Percentiles rank a stretch among this genome's conserved stretches.
Evolutionary conservation across 495 filamentous ascomycete genomes (phyloP).

Genomic region (Lasiosphaeria hispida): DNA sequence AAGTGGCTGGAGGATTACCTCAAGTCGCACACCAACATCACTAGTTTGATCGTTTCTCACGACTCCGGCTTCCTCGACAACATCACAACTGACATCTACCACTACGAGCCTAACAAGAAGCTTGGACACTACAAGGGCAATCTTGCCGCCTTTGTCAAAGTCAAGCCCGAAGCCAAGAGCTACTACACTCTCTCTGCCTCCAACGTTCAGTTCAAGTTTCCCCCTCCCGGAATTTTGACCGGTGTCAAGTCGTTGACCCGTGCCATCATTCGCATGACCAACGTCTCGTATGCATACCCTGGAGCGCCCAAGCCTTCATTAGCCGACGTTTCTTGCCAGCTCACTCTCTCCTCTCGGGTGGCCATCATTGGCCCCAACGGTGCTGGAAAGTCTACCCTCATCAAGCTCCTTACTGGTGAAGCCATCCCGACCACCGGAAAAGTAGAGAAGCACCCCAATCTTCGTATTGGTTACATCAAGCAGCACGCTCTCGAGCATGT

Average conservation of each 20-base stretch:
- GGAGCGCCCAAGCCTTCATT: conserved; percentile 81
- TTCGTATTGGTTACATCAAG: conserved; percentile 99
- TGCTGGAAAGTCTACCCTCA: conserved; percentile 96
- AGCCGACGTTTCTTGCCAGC: conserved; percentile 76
- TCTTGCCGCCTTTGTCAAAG: conserved; percentile 84
- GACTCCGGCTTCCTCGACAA: conserved; percentile 96
- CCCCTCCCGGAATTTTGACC: conserved; percentile 86
- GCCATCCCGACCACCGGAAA: conserved; percentile 79
- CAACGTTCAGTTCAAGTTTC: conserved; percentile 95
- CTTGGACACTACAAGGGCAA: conserved; percentile 93
- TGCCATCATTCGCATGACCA: conserved; percentile 92
- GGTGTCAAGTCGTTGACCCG: conserved; percentile 94
- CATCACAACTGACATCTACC: conserved; percentile 98
- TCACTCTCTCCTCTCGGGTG: conserved; percentile 86
- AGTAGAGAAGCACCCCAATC: conserved; percentile 97
- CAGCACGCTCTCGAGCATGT: conserved; percentile 99
- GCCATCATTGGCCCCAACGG: conserved; percentile 97
- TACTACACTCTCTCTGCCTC: conserved; percentile 96
- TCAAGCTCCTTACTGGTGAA: conserved; percentile 97
- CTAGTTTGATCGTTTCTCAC: conserved; percentile 94
- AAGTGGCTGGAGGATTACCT: conserved; percentile 95
- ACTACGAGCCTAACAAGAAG: conserved; percentile 95
- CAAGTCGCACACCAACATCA: conserved; percentile 94
- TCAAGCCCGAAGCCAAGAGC: conserved; percentile 93
- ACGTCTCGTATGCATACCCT: conserved; percentile 88